A percentile compares a stretch with the other conserved stretches of the same genome.
phyloP scores from a whole-genome alignment of 306 rosid genomes.

The Medicago truncatula region DNA sequence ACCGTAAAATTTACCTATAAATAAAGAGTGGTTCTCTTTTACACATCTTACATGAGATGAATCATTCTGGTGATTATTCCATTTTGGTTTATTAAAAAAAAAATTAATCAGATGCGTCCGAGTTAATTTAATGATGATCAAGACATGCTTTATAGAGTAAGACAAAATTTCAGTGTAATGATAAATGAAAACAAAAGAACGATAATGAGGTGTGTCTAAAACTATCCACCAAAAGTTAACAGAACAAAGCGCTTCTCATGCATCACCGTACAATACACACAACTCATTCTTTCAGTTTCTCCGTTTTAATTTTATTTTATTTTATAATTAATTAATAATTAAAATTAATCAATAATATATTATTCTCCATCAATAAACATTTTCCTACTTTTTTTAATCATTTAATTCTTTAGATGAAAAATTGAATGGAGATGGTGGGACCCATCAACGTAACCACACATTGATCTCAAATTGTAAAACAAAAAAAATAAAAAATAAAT shows the following conservation, averaged over 20 bases:
- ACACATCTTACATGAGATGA: too few relatives aligned
- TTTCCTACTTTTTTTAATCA: neutral
- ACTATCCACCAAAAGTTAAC: constrained; percentile 7
- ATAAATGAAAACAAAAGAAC: neutral
- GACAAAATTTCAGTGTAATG: too few relatives aligned
- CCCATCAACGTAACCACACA: neutral
- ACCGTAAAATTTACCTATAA: too few relatives aligned
- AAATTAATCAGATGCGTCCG: too few relatives aligned
- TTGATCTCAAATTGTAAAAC: neutral
- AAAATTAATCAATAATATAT: neutral
- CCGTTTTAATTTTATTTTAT: neutral
- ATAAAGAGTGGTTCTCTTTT: too few relatives aligned
- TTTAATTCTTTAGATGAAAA: too few relatives aligned
- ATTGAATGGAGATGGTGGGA: neutral
- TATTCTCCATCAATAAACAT: neutral
- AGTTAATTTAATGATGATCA: too few relatives aligned
- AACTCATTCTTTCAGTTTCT: neutral
- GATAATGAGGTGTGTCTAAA: neutral
- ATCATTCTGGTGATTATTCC: too few relatives aligned
- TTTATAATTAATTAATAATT: neutral
- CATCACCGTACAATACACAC: constrained; percentile 35
- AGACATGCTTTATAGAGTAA: too few relatives aligned
- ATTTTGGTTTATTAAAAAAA: too few relatives aligned
- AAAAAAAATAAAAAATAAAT: neutral
- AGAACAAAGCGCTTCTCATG: constrained; percentile 17